A percentile compares a stretch with the other conserved stretches of the same genome.
Conservation (phyloP, 352 stramenopile genomes). For the Peronosclerospora sorghi region DNA sequence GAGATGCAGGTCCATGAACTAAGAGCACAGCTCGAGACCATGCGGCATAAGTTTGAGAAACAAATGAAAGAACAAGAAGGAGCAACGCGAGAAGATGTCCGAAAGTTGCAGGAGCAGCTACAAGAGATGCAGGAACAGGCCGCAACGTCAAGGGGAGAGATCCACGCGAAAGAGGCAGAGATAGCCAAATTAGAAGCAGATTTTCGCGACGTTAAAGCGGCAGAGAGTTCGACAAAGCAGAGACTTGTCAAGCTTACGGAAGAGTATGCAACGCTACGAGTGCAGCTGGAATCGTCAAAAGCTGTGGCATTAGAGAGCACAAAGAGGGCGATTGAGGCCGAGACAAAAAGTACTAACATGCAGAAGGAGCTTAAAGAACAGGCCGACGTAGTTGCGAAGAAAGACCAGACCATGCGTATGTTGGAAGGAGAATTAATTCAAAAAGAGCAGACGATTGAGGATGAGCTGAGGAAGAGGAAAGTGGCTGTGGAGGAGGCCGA, state of each 20-base stretch:
- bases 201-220: conserved; percentile 26
- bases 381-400: conserved; percentile 7
- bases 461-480: conserved; percentile 18
- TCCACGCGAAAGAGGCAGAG: conserved; percentile 43
- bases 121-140: conserved; percentile 29
- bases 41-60: conserved; percentile 15
- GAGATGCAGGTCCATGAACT: conserved; percentile 16
- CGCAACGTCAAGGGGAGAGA: conserved; percentile 38
- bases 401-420: conserved; percentile 6
- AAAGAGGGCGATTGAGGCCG: conserved; percentile 24
- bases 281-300: conserved; percentile 28
- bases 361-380: conserved; percentile 14
- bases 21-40: conserved; percentile 16
- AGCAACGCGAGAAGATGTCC: conserved; percentile 21
- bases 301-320: conserved; percentile 25
- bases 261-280: conserved; percentile 37
- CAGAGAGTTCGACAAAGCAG: conserved; percentile 25
- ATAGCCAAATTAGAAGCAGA: conserved; percentile 25
- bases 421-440: conserved; percentile 21
- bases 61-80: conserved; percentile 19
- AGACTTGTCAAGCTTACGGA: conserved; percentile 56
- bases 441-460: conserved; percentile 19
- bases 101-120: conserved; percentile 17
- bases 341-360: conserved; percentile 31
- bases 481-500: conserved; percentile 10